These are phyloP conservation scores for Mariannaea elegans DNA, from an alignment of 2,329 filamentous ascomycete genomes.

Conservation along the genomic window DNA sequence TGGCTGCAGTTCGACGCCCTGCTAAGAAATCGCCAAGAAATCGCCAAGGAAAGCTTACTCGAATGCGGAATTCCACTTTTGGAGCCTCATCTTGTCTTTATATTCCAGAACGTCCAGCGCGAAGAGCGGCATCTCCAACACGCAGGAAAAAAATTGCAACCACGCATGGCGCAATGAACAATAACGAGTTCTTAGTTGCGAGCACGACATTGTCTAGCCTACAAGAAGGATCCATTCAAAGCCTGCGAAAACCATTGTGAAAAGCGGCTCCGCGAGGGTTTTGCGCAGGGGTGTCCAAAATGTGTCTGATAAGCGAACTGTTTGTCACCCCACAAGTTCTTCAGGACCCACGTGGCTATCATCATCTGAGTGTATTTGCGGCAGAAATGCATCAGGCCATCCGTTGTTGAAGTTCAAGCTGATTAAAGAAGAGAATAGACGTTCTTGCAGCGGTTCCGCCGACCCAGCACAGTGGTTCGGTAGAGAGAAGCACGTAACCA, in stretches of 20 bases:
- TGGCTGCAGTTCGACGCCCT: background rate
- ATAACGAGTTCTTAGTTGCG: constrained; percentile 9
- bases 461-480: background rate
- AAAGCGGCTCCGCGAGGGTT: constrained; percentile 6
- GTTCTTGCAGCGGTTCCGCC: background rate
- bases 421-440: background rate
- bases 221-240: background rate
- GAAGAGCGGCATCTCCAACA: background rate
- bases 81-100: constrained; percentile 14
- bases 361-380: background rate
- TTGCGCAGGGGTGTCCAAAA: background rate
- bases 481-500: constrained; percentile 8
- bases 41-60: background rate
- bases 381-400: background rate
- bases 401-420: background rate
- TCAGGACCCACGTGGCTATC: background rate
- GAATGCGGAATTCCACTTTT: background rate
- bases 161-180: background rate
- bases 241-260: background rate
- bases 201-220: constrained; percentile 19
- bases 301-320: background rate
- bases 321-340: background rate
- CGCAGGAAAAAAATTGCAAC: background rate
- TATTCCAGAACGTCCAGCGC: background rate
- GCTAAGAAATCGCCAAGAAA: constrained; percentile 9